Conservation (phyloP, 257 asterid species). For the Nicotiana paniculata region DNA sequence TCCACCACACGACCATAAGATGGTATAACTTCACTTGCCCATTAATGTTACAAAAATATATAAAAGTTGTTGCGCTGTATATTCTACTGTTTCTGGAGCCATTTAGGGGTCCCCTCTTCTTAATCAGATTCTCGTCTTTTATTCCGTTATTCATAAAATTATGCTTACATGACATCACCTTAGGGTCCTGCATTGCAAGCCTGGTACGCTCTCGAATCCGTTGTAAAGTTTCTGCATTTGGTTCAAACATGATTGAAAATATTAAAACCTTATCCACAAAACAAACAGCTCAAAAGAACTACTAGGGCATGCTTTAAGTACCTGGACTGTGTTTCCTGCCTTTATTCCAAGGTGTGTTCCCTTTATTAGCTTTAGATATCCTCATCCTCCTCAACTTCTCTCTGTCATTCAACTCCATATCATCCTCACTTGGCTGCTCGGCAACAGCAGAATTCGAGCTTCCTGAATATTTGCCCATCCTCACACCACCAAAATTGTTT, state of each 20-base stretch:
- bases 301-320: conserved; percentile 13
- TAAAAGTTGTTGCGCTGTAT: background rate
- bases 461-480: conserved; percentile 36
- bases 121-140: conserved; percentile 3
- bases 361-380: conserved; percentile 91
- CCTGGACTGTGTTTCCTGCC: conserved; percentile 95
- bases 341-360: conserved; percentile 93
- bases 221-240: conserved; percentile 68
- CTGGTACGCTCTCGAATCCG: conserved; percentile 77
- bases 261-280: conserved; percentile 3
- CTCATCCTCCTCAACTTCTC: conserved; percentile 85
- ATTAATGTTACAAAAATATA: background rate
- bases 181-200: conserved; percentile 98
- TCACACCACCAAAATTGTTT: conserved; percentile 25
- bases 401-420: conserved; percentile 45
- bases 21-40: background rate
- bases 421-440: conserved; percentile 41
- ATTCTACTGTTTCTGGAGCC: background rate
- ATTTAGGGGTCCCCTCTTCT: background rate
- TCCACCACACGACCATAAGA: background rate
- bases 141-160: conserved; percentile 9
- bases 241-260: conserved; percentile 9
- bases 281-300: background rate
- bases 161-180: conserved; percentile 96
- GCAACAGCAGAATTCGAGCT: conserved; percentile 18